Conservation (phyloP, 768 basidiomycete species). For the Hebeloma cylindrosporum region DNA sequence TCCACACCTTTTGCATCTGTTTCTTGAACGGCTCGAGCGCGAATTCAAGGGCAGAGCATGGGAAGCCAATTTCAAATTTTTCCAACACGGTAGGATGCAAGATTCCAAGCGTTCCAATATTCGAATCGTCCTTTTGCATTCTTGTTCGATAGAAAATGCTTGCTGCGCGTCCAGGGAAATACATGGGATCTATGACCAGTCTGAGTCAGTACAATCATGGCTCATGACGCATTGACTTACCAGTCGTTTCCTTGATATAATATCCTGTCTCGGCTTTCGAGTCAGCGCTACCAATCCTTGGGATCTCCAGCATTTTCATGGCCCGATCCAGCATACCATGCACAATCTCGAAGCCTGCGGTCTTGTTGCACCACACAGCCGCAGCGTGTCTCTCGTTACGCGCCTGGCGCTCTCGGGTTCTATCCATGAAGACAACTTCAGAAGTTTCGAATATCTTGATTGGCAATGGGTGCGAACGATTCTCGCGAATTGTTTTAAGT, state of each 20-base stretch:
- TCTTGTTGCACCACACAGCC: conserved; percentile 95
- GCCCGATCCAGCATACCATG: conserved; percentile 93
- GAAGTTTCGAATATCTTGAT: conserved; percentile 93
- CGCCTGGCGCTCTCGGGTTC: conserved; percentile 72
- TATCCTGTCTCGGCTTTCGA: conserved; percentile 71
- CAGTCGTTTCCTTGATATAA: conserved; percentile 84
- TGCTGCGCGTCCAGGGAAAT: conserved; percentile 94
- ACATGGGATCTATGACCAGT: conserved; percentile 73
- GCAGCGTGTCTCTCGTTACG: conserved; percentile 87
- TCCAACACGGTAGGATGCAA: conserved; percentile 89
- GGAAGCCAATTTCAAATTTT: conserved; percentile 93
- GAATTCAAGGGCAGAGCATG: conserved; percentile 94
- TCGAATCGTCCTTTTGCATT: conserved; percentile 53
- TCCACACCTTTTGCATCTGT: conserved; percentile 57
- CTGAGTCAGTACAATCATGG: background rate
- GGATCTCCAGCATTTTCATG: conserved; percentile 95
- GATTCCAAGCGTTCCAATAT: conserved; percentile 89
- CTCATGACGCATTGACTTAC: conserved; percentile 44
- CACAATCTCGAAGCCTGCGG: conserved; percentile 94
- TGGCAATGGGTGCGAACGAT: conserved; percentile 89
- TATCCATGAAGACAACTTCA: conserved; percentile 91
- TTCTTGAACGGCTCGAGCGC: conserved; percentile 93
- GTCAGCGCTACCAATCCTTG: conserved; percentile 64
- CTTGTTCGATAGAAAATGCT: conserved; percentile 82
- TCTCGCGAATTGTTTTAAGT: conserved; percentile 95